Conservation (phyloP, 257 asterid genomes). For the Solanum clarkiae region DNA sequence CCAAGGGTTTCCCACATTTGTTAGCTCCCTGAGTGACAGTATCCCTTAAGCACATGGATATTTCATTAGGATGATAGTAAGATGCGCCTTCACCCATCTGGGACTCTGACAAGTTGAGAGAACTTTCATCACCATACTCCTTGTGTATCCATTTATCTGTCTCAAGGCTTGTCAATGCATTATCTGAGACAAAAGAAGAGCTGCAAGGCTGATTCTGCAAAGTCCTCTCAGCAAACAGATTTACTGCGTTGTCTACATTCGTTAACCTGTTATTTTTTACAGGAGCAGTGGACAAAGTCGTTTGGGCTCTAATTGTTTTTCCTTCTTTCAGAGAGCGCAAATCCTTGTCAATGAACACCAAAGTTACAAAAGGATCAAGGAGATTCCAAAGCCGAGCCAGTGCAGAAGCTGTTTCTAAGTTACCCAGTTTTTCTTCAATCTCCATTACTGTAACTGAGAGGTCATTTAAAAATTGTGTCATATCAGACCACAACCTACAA, state of each 20-base stretch:
- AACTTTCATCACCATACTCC: slow-evolving; percentile 4
- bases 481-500: slow-evolving; percentile 55
- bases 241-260: not conserved
- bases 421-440: slow-evolving; percentile 45
- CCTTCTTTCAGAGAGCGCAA: slow-evolving; percentile 77
- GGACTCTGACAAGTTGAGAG: not conserved
- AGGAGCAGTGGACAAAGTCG: slow-evolving; percentile 41
- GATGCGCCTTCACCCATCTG: not conserved
- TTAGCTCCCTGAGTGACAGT: slow-evolving; percentile 21
- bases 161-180: not conserved
- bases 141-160: not conserved
- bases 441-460: slow-evolving; percentile 42
- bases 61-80: slow-evolving; percentile 2
- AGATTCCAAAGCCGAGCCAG: slow-evolving; percentile 84
- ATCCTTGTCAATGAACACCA: slow-evolving; percentile 75
- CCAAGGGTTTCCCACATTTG: slow-evolving; percentile 34
- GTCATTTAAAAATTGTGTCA: slow-evolving; percentile 62
- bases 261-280: slow-evolving; percentile 7
- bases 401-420: slow-evolving; percentile 38
- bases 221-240: not conserved
- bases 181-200: slow-evolving; percentile 1
- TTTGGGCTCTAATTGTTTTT: slow-evolving; percentile 49
- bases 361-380: slow-evolving; percentile 88
- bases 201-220: not conserved
- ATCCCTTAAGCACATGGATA: not conserved